Evolutionary conservation across 805 yeast species (phyloP), one percentile per base, ranked within the genome.

Genomic region (Pichia eremophila): DNA sequence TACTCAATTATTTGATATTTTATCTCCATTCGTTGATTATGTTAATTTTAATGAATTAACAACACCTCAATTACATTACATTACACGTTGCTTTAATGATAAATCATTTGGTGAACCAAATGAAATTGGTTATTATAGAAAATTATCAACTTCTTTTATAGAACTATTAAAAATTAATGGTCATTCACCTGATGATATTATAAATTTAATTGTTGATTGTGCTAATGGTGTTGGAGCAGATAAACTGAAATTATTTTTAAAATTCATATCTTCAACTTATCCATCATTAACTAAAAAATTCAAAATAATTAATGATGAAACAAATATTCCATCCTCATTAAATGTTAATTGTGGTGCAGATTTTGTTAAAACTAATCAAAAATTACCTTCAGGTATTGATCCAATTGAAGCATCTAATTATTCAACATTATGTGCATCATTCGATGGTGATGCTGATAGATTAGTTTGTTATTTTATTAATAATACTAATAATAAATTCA

Each of bases 221-320:
- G 99, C 99, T 8, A 93, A 93, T 62, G 99, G 99, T n/a, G 86
- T 93, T 38, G 99, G 99, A 17, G 95, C 89, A 1, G 85, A 86
- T 19, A 84, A 85, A 60, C 70, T 81, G 28, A 29, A 41, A n/a
- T 19, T 38, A 2, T 48, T 52, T 29, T 66, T 90, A 48, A 43
- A 53, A 4, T 19, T 4, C 37, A n/a, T n/a, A n/a, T n/a, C n/a
- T n/a, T n/a, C n/a, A n/a, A n/a, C 25, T 10, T 41, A 17, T 17
- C 18, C 45, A 5, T 9, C 29, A 14, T 18, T 46, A 3, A 57
- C 68, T 18, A 61, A 85, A 17, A 63, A 70, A 0, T 64, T 73
- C 46, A 54, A 28, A 12, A 57, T 73, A 27, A 74, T 81, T 19
- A 89, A 89, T 59, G 76, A 70, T 46, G 63, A 74, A 14, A 79